Base-by-base conservation (phyloP, 176 grass and related monocot genomes). In the Carex scoparia region DNA sequence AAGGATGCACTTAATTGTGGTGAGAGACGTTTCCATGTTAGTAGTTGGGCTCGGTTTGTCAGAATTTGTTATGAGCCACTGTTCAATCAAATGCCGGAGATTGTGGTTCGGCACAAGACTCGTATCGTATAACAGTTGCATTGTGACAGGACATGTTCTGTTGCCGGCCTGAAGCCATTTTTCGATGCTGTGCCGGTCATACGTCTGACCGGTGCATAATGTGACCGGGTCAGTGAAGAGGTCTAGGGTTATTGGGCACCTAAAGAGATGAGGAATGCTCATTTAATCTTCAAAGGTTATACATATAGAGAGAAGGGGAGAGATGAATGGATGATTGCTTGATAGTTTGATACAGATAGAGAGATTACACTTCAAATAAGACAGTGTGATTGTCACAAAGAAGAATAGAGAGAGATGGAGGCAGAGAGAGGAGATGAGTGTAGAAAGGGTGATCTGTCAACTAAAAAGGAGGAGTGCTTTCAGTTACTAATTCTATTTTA, bases 161-260 rank as follows among this genome's bases (percentile, higher is more conserved):
- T 97, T 86, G 40, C 94, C 94, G 81, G 84, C 90, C 77, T 88
- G 90, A 56, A 97, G 87, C 94, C 94, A 97, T 38, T 86, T 86
- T 86, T 94, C 90, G 83, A 94, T 97, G 90, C 88, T 89, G 48
- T 84, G 90, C 6, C 94, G 92, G 84, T 94, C 92, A 82, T 94
- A 97, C 62, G 94, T 94, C 85, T 92, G 92, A 61, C 94, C 92
- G 60, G 94, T 97, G 87, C 87, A 89, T 4, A 94, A 84, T 57
- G 92, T 97, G 57, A 97, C 92, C 6, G 94, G 92, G 59, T 94
- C 92, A 37, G 94, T 89, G 89, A 94, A 91, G 68, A 97, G 86
- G 79, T 97, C 94, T 16, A 97, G 87, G 84, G 92, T 92, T 65
- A 97, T 97, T n/a, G 94, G 94, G 66, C 94, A 97, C 79, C 92